A percentile compares a stretch with the other conserved stretches of the same genome.
phyloP scores from a whole-genome alignment of 768 basidiomycete species.

The Kwoniella botswanensis region DNA sequence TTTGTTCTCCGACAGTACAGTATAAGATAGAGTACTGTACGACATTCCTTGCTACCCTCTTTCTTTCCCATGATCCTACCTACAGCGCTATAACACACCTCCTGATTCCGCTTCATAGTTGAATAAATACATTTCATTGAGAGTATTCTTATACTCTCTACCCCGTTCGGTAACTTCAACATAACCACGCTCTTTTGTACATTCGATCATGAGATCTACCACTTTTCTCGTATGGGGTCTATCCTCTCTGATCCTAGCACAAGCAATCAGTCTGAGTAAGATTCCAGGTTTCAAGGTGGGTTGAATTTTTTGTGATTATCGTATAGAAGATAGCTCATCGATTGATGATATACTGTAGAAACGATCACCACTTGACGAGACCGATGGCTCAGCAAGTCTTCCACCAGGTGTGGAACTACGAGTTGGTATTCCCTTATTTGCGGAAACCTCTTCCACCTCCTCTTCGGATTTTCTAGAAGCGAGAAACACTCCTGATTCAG shows the following conservation, averaged over 20 bases:
- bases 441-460: background rate
- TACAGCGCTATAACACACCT: too few species aligned
- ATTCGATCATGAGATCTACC: background rate
- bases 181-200: conserved; percentile 1
- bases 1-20: too few species aligned
- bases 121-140: too few species aligned
- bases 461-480: background rate
- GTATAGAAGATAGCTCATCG: too few species aligned
- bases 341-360: background rate
- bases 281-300: background rate
- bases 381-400: background rate
- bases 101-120: too few species aligned
- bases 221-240: background rate
- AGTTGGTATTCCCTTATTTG: background rate
- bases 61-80: too few species aligned
- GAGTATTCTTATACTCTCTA: too few species aligned
- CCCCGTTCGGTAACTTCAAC: too few species aligned
- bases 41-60: too few species aligned
- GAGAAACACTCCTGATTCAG: conserved; percentile 3
- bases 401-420: conserved; percentile 1
- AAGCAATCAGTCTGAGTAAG: conserved; percentile 1
- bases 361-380: background rate
- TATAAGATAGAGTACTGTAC: too few species aligned
- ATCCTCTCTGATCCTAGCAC: background rate
- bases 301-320: background rate